Percentiles rank a stretch among this genome's conserved stretches.
phyloP scores from a whole-genome alignment of 1,284 basidiomycete genomes.

The Sutorius eximius region DNA sequence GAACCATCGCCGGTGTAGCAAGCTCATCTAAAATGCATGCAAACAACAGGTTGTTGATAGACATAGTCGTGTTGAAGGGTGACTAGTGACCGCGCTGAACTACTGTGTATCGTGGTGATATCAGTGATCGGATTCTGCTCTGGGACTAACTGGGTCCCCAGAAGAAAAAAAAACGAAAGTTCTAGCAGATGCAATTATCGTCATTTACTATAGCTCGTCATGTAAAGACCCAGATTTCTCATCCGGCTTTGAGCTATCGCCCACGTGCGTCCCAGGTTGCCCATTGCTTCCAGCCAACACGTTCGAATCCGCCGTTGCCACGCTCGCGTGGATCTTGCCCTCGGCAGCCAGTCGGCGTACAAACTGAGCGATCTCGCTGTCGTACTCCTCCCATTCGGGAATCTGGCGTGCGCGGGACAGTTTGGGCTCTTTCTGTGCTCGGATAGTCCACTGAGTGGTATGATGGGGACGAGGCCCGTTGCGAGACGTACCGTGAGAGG shows the following conservation, averaged over 20 bases:
- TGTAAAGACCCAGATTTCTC: constrained; percentile 7
- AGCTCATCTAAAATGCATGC: too few species aligned
- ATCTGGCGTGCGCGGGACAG: constrained; percentile 90
- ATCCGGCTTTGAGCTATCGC: not conserved
- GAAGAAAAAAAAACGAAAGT: too few species aligned
- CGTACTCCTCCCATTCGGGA: constrained; percentile 96
- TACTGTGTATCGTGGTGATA: too few species aligned
- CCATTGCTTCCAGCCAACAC: constrained; percentile 57
- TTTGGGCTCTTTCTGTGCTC: constrained; percentile 89
- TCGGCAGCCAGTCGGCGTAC: constrained; percentile 64
- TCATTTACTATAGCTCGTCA: constrained; percentile 28
- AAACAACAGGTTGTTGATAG: too few species aligned
- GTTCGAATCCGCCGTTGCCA: constrained; percentile 70
- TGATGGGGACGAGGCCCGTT: too few species aligned
- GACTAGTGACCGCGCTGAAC: too few species aligned
- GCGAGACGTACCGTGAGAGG: constrained; percentile 74
- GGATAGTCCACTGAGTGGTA: not conserved
- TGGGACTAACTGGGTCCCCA: too few species aligned
- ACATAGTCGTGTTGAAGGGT: too few species aligned
- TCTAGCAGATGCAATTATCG: not conserved
- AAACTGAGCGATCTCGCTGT: constrained; percentile 75
- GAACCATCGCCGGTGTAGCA: too few species aligned
- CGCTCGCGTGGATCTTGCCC: constrained; percentile 63
- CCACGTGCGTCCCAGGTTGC: constrained; percentile 1
- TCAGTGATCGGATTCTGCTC: too few species aligned